Evolutionary conservation across 176 grass and related monocot species (phyloP), one percentile per base, ranked within the genome.

Genomic region (Themeda triandra): DNA sequence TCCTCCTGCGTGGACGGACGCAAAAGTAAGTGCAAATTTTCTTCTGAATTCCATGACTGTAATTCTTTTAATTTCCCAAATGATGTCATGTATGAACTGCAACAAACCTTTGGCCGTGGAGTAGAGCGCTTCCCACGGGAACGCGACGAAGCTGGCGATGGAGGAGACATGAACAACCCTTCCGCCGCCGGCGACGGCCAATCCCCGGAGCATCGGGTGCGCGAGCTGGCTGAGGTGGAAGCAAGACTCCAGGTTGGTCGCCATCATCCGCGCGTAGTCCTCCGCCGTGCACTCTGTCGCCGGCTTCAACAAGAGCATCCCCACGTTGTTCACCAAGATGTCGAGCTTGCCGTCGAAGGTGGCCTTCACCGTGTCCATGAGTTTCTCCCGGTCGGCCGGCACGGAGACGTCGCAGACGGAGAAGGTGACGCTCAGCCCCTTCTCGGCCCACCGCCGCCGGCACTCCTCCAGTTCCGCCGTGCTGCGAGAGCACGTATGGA

Each of bases 321-420:
- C 86, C 3, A 49, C 67, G 18, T 82, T 90, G 56, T 86, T 84
- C 32, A 84, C 44, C 45, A 48, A 14, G 45, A 48, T 14, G 4
- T 48, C 45, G 45, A 48, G 45, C 45, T 48, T 48, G 13, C 45
- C 45, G 45, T 15, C 45, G 14, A 48, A 48, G 10, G 45, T 48
- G 13, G 42, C 45, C 14, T 5, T 48, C 0, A 48, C 45, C 4
- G 45, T 48, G 4, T 48, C 45, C 13, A 48, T 0, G 45, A 48
- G 45, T 14, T 0, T 0, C 45, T 48, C 45, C 4, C 14, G 13
- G 45, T 48, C 45, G 45, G 13, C 4, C 4, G 4, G 45, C 14
- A 5, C 14, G 45, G 45, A 13, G 4, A 48, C 45, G 14, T 48
- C 45, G 45, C 45, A 48, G 13, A 48, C 45, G 4, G 45, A 48